These are phyloP conservation scores for Epichloe baconii DNA, from an alignment of 2,329 filamentous ascomycete species.

Conservation along the genomic window DNA sequence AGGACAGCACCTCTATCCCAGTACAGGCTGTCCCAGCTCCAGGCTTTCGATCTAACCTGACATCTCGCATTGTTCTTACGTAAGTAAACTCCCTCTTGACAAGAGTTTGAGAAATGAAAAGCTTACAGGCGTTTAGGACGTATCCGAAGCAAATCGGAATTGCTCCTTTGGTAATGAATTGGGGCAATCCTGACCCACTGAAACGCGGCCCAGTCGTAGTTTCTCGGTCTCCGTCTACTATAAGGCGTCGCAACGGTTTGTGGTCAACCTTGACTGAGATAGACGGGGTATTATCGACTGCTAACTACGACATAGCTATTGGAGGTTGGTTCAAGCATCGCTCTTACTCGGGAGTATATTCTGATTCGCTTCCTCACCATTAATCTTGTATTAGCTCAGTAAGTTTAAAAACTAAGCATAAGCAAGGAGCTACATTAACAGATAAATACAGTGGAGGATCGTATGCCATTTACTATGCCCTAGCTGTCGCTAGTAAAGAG, in stretches of 20 bases:
- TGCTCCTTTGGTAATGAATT: slow-evolving; percentile 76
- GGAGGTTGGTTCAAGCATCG: slow-evolving; percentile 33
- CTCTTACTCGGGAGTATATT: neutral
- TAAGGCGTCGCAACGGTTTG: slow-evolving; percentile 68
- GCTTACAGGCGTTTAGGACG: slow-evolving; percentile 34
- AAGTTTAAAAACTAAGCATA: slow-evolving; percentile 6
- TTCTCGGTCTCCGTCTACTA: slow-evolving; percentile 60
- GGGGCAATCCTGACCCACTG: slow-evolving; percentile 66
- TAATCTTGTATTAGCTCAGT: slow-evolving; percentile 21
- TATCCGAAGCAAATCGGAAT: slow-evolving; percentile 93
- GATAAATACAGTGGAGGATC: slow-evolving; percentile 52
- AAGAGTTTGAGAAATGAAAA: neutral
- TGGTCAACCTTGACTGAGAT: slow-evolving; percentile 5
- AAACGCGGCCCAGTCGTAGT: slow-evolving; percentile 81
- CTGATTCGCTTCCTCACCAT: neutral
- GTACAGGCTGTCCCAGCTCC: slow-evolving; percentile 8
- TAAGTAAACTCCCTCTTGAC: slow-evolving; percentile 17
- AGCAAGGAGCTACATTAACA: neutral
- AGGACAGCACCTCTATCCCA: neutral
- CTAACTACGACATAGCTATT: slow-evolving; percentile 28
- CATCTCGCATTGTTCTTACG: slow-evolving; percentile 44
- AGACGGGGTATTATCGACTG: neutral
- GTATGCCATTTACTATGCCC: slow-evolving; percentile 89
- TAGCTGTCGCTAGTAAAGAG: slow-evolving; percentile 85
- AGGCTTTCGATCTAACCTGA: slow-evolving; percentile 31